These are phyloP conservation scores for Apostasia shenzhenica DNA, from an alignment of 106 monocot genomes.

Conservation along the genomic window DNA sequence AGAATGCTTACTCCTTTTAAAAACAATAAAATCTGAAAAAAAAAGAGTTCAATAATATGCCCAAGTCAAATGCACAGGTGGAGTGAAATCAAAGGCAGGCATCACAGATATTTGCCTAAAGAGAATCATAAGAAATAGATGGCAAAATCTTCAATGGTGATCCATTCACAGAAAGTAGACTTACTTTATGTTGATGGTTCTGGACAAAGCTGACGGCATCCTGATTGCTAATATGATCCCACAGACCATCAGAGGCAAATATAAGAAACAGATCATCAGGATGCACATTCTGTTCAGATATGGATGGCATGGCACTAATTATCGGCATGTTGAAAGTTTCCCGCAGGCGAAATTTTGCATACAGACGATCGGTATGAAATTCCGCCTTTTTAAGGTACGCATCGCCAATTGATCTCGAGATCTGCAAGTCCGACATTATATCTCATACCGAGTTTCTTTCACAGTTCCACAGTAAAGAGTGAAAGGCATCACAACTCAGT, in stretches of 20 bases:
- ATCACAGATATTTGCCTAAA: neutral
- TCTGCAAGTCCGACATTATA: slow-evolving; percentile 8
- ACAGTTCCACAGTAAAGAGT: too few species aligned
- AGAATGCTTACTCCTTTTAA: too few species aligned
- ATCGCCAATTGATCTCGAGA: slow-evolving; percentile 34
- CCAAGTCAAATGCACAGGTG: too few species aligned
- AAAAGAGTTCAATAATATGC: too few species aligned
- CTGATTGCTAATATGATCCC: slow-evolving; percentile 28
- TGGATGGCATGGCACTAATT: slow-evolving; percentile 24
- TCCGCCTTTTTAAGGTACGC: slow-evolving; percentile 25
- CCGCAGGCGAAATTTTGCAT: slow-evolving; percentile 26
- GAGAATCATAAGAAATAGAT: neutral
- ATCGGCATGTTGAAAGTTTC: slow-evolving; percentile 19
- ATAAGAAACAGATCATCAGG: slow-evolving; percentile 26
- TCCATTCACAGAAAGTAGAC: neutral
- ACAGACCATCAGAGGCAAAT: slow-evolving; percentile 27
- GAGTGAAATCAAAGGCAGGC: too few species aligned
- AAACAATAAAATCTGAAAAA: too few species aligned
- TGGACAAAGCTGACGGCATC: slow-evolving; percentile 23
- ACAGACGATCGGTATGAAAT: slow-evolving; percentile 24
- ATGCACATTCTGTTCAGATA: slow-evolving; percentile 10
- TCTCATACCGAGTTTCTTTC: too few species aligned
- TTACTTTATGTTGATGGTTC: slow-evolving; percentile 18
- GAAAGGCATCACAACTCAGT: too few species aligned
- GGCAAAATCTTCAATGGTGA: neutral